These are phyloP conservation scores for Parasitella parasitica DNA, from an alignment of 371 early-diverging fungal genomes.

Conservation along the genomic window DNA sequence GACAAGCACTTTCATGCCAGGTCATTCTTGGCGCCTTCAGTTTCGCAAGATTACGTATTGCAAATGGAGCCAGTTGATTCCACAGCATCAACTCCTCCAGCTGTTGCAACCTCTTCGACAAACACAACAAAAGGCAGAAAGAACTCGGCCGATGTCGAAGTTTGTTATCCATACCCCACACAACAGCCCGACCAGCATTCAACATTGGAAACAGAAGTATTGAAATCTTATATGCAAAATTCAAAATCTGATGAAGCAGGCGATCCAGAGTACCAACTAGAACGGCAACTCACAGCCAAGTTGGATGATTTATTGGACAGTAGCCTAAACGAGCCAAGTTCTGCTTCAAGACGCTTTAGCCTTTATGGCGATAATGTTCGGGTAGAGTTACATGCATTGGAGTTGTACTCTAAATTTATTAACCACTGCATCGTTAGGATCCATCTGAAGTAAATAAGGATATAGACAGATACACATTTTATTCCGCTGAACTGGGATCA, in stretches of 20 bases:
- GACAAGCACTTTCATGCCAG: conserved; percentile 12
- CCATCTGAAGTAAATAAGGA: conserved; percentile 23
- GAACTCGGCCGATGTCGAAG: conserved; percentile 5
- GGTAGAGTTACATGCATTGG: conserved; percentile 7
- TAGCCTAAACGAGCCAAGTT: not conserved
- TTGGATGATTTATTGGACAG: conserved; percentile 20
- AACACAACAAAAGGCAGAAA: not conserved
- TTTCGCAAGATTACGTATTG: conserved; percentile 8
- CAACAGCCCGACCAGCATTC: conserved; percentile 12
- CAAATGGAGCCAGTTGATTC: conserved; percentile 18
- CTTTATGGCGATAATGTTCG: conserved; percentile 27
- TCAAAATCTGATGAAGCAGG: not conserved
- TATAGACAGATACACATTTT: conserved; percentile 57
- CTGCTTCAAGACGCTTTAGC: conserved; percentile 23
- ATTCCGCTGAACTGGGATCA: conserved; percentile 54
- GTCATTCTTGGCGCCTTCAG: not conserved
- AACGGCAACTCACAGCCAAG: conserved; percentile 17
- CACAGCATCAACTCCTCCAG: not conserved
- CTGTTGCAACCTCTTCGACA: not conserved
- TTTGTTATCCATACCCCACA: conserved; percentile 21
- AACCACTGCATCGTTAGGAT: conserved; percentile 32
- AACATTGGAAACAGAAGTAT: conserved; percentile 6
- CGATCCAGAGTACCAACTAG: conserved; percentile 3
- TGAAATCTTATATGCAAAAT: conserved; percentile 5
- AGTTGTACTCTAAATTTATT: not conserved